These are phyloP conservation scores for Neofusicoccum parvum DNA, from an alignment of 2,329 filamentous ascomycete genomes.

Conservation along the genomic window DNA sequence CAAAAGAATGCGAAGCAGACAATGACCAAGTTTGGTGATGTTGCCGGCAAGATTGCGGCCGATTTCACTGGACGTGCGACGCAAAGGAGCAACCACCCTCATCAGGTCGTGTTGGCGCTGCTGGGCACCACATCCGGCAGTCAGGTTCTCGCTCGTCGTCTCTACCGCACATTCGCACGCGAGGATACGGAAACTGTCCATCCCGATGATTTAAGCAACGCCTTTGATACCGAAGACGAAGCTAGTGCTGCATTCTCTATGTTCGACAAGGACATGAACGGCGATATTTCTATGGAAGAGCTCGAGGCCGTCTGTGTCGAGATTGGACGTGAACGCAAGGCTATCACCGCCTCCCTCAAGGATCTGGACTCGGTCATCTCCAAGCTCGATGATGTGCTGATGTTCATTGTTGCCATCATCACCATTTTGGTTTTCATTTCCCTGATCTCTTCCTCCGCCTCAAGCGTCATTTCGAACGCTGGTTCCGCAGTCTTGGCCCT, in stretches of 20 bases:
- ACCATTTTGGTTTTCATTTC: constrained; percentile 85
- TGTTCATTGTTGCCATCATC: constrained; percentile 82
- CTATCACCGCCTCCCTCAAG: constrained; percentile 91
- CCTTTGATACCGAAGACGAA: constrained; percentile 82
- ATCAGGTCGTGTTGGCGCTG: constrained; percentile 80
- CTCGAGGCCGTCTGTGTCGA: constrained; percentile 92
- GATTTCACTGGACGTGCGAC: constrained; percentile 82
- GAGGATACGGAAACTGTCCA: constrained; percentile 75
- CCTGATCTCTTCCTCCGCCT: constrained; percentile 86
- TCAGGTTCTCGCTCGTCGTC: constrained; percentile 80
- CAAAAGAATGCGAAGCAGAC: constrained; percentile 75
- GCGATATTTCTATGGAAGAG: constrained; percentile 94
- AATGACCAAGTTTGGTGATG: constrained; percentile 78
- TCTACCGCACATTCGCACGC: constrained; percentile 84
- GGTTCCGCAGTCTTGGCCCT: constrained; percentile 86
- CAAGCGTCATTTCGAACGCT: constrained; percentile 84
- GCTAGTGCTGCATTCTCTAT: constrained; percentile 86
- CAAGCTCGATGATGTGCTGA: constrained; percentile 85
- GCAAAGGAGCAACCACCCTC: constrained; percentile 72
- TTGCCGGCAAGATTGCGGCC: constrained; percentile 82
- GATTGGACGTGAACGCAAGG: constrained; percentile 91
- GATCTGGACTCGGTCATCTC: constrained; percentile 91
- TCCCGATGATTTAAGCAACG: constrained; percentile 74
- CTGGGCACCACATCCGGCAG: constrained; percentile 72
- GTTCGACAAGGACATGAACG: constrained; percentile 96